Base-by-base conservation (phyloP, 2,329 filamentous ascomycete genomes). In the Pezicula neosporulosa region DNA sequence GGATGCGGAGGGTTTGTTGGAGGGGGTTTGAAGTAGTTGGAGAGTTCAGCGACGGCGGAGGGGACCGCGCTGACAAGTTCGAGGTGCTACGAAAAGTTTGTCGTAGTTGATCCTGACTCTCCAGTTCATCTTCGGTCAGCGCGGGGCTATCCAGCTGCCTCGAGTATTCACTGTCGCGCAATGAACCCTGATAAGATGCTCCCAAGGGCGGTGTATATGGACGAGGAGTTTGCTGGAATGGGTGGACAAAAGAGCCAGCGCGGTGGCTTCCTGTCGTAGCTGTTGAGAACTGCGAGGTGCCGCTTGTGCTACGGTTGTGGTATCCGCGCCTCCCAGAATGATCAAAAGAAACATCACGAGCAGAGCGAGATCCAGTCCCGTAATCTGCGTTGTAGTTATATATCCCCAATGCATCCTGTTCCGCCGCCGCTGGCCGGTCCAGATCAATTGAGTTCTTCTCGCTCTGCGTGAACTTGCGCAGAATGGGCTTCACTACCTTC, bases 361-460 rank as follows among this genome's bases (percentile, higher is more conserved):
- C 55, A 18, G 56, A 58, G 5, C 63, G 60, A 28, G 60, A 57
- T 12, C 54, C 62, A 37, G 51, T 51, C 43, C 64, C 59, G 37
- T 60, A 65, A 24, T 66, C 68, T n/a, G 42, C 24, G 5, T 18
- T 42, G 7, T 33, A 33, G 30, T 33, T 9, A 43, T 65, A 68
- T 39, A 62, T 66, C 18, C 65, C 68, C 55, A 72, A 62, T 37
- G 63, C 68, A 57, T 67, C 70, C 60, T 82, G 78, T 53, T 84
- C 80, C 39, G 81, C 77, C 39, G 81, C 77, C 74, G 80, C 82
- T 18, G 74, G 73, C 42, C 82, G 77, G 63, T 85, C 78, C 55
- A 86, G 66, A 59, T 86, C 83, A 53, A 85, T 67, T 43, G 82
- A 85, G 61, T 76, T 83, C 70, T 83, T 83, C 57, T 83, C 80